Evolutionary conservation across 345 rosid genomes (phyloP).

Genomic region (Pistacia integerrima): DNA sequence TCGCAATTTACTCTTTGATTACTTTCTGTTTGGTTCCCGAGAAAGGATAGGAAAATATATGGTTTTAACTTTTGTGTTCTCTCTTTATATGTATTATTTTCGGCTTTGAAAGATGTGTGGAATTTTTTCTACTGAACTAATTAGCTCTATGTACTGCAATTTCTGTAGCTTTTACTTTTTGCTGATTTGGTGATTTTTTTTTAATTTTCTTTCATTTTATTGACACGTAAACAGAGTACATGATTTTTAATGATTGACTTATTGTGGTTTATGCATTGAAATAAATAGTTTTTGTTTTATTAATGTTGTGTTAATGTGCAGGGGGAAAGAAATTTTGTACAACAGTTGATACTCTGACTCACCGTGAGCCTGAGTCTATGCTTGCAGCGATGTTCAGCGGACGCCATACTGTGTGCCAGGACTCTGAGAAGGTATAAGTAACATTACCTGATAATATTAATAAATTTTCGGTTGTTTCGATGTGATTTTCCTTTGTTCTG

Average conservation of each 20-base stretch:
- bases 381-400: constrained; percentile 96
- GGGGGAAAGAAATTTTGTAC: constrained; percentile 91
- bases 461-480: background rate
- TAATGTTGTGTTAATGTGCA: constrained; percentile 22
- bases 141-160: background rate
- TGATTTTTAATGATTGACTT: background rate
- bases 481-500: background rate
- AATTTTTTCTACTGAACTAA: background rate
- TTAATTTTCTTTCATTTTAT: background rate
- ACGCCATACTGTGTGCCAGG: constrained; percentile 60
- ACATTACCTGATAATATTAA: too few species aligned
- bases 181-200: background rate
- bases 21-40: constrained; percentile 4
- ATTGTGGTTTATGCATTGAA: background rate
- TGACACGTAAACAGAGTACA: background rate
- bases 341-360: constrained; percentile 74
- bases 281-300: background rate
- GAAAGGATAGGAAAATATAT: background rate
- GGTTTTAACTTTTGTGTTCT: background rate
- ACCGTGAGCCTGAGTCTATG: constrained; percentile 90
- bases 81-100: background rate
- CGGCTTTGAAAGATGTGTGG: background rate
- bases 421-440: constrained; percentile 51
- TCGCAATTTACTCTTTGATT: constrained; percentile 11
- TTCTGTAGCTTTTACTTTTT: constrained; percentile 1